Base-by-base conservation (phyloP, 179 eudicot species). In the Carnegiea gigantea region DNA sequence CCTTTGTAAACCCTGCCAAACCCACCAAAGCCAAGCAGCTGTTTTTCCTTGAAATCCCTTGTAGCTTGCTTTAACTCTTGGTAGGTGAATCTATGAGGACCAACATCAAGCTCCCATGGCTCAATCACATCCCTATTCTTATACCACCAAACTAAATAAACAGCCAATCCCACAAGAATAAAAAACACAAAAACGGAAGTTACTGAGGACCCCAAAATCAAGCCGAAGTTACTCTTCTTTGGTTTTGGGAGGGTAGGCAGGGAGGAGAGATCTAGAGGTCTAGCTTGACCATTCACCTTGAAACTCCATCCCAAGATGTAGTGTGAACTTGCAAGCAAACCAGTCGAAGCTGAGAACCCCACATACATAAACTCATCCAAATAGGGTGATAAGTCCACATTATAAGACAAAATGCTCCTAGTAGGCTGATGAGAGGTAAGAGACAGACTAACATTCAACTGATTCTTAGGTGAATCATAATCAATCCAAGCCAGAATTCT, bases 1-100 rank as follows among this genome's bases (percentile, higher is more conserved):
- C 98, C 98, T 90, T 89, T 90, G 71, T 93, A 93, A 76, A 93
- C 98, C 82, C 82, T 84, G 12, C 96, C 93, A 80, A 91, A 92
- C 74, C 93, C 93, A 62, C 97, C 97, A 77, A 88, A 88, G 2
- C 97, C 97, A 17, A 92, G 81, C 4, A 92, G 86, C 57, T 87
- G 86, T 59, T 88, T 88, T 18, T 91, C 92, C 53, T 82, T 83
- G 75, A 95, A 95, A 20, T 93, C 92, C 79, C 64, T 88, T 17
- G 95, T 90, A 49, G 97, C 97, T 67, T 84, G 75, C 81, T 88
- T 89, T 17, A 93, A 89, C 81, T 92, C 95, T 40, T 86, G 24
- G 78, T 93, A 93, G 12, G 89, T 78, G 65, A 78, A 93, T 54
- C 92, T 82, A 77, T 88, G 95, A 5, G 95, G 97, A 36, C 93